Evolutionary conservation across 2,329 filamentous ascomycete species (phyloP).

Genomic region (Gnomoniopsis sp.): DNA sequence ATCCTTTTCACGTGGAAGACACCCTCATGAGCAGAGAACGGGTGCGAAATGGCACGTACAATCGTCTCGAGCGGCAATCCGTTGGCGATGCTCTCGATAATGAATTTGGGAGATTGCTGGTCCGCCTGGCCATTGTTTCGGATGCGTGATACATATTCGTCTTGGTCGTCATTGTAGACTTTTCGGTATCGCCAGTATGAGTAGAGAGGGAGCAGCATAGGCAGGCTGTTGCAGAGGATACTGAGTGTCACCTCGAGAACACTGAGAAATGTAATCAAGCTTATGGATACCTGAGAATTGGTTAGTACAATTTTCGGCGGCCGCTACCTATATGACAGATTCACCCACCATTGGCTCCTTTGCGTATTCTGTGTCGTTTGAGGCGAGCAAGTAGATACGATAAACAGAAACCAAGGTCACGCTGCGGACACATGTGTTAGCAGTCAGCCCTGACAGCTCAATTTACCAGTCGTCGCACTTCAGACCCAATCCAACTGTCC

Average conservation of each 20-base stretch:
- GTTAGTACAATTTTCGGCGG: neutral
- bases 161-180: slow-evolving; percentile 5
- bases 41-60: too few relatives aligned
- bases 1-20: too few relatives aligned
- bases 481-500: too few relatives aligned
- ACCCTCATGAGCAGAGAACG: too few relatives aligned
- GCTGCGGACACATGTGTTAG: neutral
- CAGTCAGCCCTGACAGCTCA: neutral
- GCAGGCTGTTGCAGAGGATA: slow-evolving; percentile 14
- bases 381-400: neutral
- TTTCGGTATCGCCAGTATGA: slow-evolving; percentile 13
- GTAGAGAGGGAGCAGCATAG: slow-evolving; percentile 15
- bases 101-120: neutral
- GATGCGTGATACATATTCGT: slow-evolving; percentile 15
- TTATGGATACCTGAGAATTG: neutral
- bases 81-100: slow-evolving; percentile 12
- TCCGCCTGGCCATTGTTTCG: neutral
- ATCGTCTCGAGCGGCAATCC: slow-evolving; percentile 15
- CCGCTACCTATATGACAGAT: too few relatives aligned
- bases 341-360: neutral
- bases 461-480: neutral
- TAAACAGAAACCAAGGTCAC: slow-evolving; percentile 11
- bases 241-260: slow-evolving; percentile 10
- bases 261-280: neutral
- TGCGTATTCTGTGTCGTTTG: neutral